phyloP scores from a whole-genome alignment of 139 green algal genomes.

The Chlorokybus atmophyticus region DNA sequence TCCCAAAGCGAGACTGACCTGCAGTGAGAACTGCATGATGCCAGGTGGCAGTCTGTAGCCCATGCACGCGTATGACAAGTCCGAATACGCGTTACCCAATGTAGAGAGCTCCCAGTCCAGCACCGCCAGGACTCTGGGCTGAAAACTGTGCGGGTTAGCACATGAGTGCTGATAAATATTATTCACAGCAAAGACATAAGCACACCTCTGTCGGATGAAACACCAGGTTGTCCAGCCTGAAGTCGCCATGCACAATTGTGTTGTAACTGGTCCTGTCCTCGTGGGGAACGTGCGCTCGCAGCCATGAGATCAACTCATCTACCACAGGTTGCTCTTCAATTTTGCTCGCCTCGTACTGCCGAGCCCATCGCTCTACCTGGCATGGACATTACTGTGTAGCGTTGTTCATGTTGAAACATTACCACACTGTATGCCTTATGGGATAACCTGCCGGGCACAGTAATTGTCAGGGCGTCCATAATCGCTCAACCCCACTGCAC shows the following conservation, averaged over 20 bases:
- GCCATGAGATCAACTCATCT: slow-evolving; percentile 50
- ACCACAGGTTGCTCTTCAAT: slow-evolving; percentile 37
- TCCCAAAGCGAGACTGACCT: no score
- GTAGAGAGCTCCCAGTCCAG: slow-evolving; percentile 98
- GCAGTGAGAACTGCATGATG: no score
- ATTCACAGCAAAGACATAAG: neutral
- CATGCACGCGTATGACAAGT: slow-evolving; percentile 88
- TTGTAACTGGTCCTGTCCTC: slow-evolving; percentile 1
- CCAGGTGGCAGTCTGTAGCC: no score
- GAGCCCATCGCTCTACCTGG: slow-evolving; percentile 27
- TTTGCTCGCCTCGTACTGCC: slow-evolving; percentile 34
- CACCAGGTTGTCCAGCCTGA: slow-evolving; percentile 90
- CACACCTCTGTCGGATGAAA: slow-evolving; percentile 35
- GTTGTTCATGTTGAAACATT: neutral
- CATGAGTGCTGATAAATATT: neutral
- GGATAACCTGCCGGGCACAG: slow-evolving; percentile 30
- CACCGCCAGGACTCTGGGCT: slow-evolving; percentile 34
- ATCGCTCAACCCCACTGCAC: slow-evolving; percentile 31
- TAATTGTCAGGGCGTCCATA: slow-evolving; percentile 59
- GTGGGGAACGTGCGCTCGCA: slow-evolving; percentile 51
- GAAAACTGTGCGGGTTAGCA: neutral
- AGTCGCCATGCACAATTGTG: slow-evolving; percentile 69
- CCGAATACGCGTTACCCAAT: slow-evolving; percentile 55
- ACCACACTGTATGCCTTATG: neutral
- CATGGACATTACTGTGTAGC: no score